phyloP scores from a whole-genome alignment of 75 land plant genomes.

The Ceratopteris richardii region DNA sequence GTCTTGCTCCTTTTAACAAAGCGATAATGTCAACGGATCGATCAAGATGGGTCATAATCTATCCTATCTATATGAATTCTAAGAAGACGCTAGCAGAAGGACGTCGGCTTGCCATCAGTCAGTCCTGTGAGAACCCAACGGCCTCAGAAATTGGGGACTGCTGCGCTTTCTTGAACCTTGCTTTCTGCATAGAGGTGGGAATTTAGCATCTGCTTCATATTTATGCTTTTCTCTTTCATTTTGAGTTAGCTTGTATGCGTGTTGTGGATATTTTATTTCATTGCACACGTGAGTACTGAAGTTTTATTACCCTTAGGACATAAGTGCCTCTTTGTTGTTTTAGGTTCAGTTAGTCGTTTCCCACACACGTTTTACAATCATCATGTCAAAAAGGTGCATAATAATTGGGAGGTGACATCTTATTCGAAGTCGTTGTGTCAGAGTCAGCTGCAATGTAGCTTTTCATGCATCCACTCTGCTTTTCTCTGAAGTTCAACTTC shows the following conservation, averaged over 20 bases:
- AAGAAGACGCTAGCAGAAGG: constrained; percentile 37
- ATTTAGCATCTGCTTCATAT: neutral
- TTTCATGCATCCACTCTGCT: too few species aligned
- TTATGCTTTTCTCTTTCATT: neutral
- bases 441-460: too few species aligned
- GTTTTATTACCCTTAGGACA: too few species aligned
- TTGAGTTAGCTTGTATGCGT: neutral
- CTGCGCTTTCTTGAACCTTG: constrained; percentile 19
- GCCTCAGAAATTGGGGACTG: constrained; percentile 20
- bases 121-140: constrained; percentile 25
- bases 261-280: neutral
- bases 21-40: constrained; percentile 6
- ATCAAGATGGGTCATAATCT: constrained; percentile 28
- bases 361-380: too few species aligned
- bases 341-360: too few species aligned
- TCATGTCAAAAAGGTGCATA: too few species aligned
- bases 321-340: too few species aligned
- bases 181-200: constrained; percentile 18
- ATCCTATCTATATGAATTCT: constrained; percentile 31
- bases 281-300: too few species aligned
- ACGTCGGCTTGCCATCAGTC: constrained; percentile 14
- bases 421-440: too few species aligned
- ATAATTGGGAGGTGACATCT: too few species aligned
- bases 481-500: too few species aligned
- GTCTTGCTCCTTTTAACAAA: too few species aligned